phyloP scores from a whole-genome alignment of 257 asterid genomes.

The Ilex asprella region DNA sequence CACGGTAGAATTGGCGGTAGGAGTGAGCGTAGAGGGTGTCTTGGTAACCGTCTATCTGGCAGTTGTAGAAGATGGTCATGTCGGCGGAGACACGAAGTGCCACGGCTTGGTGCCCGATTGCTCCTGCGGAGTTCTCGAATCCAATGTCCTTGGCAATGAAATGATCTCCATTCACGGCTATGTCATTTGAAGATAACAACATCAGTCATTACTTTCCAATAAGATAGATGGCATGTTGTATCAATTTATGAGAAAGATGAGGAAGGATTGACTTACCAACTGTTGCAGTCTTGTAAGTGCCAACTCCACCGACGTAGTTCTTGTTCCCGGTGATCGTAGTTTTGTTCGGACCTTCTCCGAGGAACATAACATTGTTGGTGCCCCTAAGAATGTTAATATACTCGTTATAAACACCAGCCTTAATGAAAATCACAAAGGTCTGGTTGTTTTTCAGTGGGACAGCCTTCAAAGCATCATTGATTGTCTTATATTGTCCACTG shows the following conservation, averaged over 20 bases:
- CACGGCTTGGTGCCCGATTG: conserved; percentile 56
- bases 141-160: conserved; percentile 68
- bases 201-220: background rate
- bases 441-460: conserved; percentile 14
- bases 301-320: conserved; percentile 17
- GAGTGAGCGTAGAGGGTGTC: conserved; percentile 72
- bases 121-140: conserved; percentile 74
- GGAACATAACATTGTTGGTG: conserved; percentile 16
- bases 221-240: too few species aligned
- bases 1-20: conserved; percentile 65
- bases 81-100: conserved; percentile 77
- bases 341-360: conserved; percentile 36
- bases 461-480: conserved; percentile 14
- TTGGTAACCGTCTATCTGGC: conserved; percentile 62
- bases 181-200: background rate
- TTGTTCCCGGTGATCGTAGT: conserved; percentile 36
- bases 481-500: conserved; percentile 20
- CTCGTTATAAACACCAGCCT: conserved; percentile 33
- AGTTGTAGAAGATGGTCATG: conserved; percentile 44
- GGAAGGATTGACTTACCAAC: conserved; percentile 21
- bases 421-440: conserved; percentile 23
- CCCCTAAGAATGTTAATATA: conserved; percentile 14
- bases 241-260: background rate
- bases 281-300: conserved; percentile 31
- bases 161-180: conserved; percentile 54